Evolutionary conservation across 2,329 filamentous ascomycete species (phyloP).

Genomic region (Cryphonectria parasitica): DNA sequence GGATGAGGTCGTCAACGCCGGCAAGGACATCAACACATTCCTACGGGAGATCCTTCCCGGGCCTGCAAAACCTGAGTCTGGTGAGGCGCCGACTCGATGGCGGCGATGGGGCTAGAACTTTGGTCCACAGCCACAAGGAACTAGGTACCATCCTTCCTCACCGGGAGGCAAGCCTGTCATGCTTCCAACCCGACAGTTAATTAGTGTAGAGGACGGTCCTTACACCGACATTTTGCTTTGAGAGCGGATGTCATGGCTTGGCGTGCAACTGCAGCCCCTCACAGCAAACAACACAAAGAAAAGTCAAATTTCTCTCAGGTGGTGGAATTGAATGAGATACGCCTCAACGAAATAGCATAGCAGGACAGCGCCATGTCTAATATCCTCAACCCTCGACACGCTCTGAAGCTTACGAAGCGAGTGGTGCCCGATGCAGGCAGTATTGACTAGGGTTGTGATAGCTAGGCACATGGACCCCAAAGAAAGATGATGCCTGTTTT

Average conservation of each 20-base stretch:
- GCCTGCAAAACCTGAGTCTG: constrained; percentile 20
- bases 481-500: neutral
- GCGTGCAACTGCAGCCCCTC: neutral
- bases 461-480: neutral
- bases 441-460: neutral
- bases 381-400: neutral
- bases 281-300: neutral
- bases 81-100: constrained; percentile 22
- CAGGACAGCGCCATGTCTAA: neutral
- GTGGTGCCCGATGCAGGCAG: neutral
- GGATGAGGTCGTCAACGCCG: constrained; percentile 37
- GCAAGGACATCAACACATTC: constrained; percentile 40
- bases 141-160: neutral
- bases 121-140: neutral
- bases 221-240: neutral
- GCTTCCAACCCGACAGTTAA: neutral
- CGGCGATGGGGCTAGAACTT: constrained; percentile 22
- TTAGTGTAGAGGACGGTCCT: neutral
- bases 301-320: neutral
- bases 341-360: neutral
- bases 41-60: constrained; percentile 40
- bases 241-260: neutral
- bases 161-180: neutral
- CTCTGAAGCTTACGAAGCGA: neutral
- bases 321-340: neutral